Conservation (phyloP, 257 asterid species). For the Solanum pennellii region DNA sequence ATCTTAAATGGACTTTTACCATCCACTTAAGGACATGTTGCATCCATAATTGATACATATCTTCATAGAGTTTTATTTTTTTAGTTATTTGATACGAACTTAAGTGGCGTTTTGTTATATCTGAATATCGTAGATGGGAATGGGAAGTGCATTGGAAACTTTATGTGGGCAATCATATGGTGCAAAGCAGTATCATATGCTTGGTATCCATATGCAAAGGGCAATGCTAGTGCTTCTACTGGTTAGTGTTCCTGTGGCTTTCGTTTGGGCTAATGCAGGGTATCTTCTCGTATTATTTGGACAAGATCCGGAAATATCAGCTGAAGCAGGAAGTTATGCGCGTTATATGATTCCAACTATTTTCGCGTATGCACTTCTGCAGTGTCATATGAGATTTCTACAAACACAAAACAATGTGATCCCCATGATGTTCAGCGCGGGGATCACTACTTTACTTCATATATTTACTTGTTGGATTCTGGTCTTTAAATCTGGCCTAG, state of each 20-base stretch:
- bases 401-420: slow-evolving; percentile 58
- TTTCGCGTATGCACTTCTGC: slow-evolving; percentile 49
- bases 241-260: slow-evolving; percentile 37
- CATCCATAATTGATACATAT: background rate
- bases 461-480: slow-evolving; percentile 46
- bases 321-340: slow-evolving; percentile 51
- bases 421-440: slow-evolving; percentile 58
- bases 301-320: slow-evolving; percentile 53
- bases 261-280: slow-evolving; percentile 56
- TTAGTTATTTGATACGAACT: background rate
- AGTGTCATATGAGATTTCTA: slow-evolving; percentile 46
- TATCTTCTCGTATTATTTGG: slow-evolving; percentile 34
- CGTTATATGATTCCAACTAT: slow-evolving; percentile 47
- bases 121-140: slow-evolving; percentile 27
- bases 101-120: background rate
- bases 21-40: background rate
- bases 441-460: slow-evolving; percentile 38
- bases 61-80: background rate
- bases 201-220: slow-evolving; percentile 57
- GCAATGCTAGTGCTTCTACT: slow-evolving; percentile 53
- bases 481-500: slow-evolving; percentile 40
- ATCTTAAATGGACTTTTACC: background rate
- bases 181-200: slow-evolving; percentile 54
- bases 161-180: slow-evolving; percentile 64
- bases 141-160: slow-evolving; percentile 60